Evolutionary conservation across 2,329 filamentous ascomycete genomes (phyloP), one percentile per base, ranked within the genome.

Genomic region (Bipolaris gigantea): DNA sequence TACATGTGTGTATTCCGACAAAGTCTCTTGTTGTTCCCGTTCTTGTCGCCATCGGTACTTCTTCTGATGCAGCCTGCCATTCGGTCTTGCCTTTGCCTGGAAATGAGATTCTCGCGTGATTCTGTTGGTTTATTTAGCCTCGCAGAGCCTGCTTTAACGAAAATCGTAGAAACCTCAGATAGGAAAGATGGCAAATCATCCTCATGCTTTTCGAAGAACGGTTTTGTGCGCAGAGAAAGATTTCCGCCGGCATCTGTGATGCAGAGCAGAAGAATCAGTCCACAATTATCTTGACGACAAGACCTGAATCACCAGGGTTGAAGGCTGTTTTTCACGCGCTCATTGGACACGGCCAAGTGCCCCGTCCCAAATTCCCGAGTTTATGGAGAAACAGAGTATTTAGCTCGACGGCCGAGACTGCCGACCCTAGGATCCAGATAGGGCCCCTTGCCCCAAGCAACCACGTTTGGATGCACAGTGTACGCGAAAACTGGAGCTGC

Each of bases 401-500:
- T 50, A 50, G 51, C 51, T 54, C 18, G 38, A 45, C 32, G 33
- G 47, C 48, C 46, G 27, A 50, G 35, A 32, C 34, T 49, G 41
- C 38, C 36, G 46, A 40, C 40, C 43, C 43, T 40, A 43, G 43
- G 41, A 35, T 38, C 27, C 38, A 27, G 39, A 39, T 30, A 27
- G 50, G 45, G 34, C 21, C 27, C 47, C 35, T 35, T 16, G 18
- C 16, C 36, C 27, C 27, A 16, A 48, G 53, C 51, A 54, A 36
- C 47, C 50, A 54, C 42, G 48, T 55, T 36, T 53, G 47, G 23
- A 38, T 48, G 38, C 50, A 53, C 48, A 44, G 36, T 40, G 42
- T 42, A 46, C 53, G 39, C 50, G 50, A 55, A 38, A 36, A 48
- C 34, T 48, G 48, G 58, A 53, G 48, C 52, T 53, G 56, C 53